Base-by-base conservation (phyloP, 805 yeast genomes). In the Candida piceae region DNA sequence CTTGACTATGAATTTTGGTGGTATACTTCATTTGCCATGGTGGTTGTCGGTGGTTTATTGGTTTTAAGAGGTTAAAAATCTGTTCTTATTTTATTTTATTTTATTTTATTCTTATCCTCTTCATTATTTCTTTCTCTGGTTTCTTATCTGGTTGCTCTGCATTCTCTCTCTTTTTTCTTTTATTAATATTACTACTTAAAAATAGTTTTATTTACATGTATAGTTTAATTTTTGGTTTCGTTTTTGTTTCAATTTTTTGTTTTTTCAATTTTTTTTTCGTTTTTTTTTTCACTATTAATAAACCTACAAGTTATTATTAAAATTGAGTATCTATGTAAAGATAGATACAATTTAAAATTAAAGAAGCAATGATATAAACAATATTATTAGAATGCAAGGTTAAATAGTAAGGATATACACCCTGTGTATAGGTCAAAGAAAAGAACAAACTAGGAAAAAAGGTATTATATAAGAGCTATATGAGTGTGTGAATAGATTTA, bases 11-110 rank as follows among this genome's bases (percentile, higher is more conserved):
- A 75, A 40, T 52, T 58, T 27, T 67, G 72, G 65, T 78, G 83
- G 83, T 79, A 78, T 70, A 40, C 60, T 13, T 69, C 78, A 4
- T 66, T 69, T n/a, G 74, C 64, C 0, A 52, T 63, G 39, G 50
- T 60, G 39, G 48, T 49, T 25, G 46, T 53, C 29, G 67, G 67
- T 36, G 57, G 54, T 29, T 31, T 49, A 22, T 31, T 59, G 39
- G 48, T 57, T 32, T 46, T 48, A 45, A 43, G 48, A 29, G 46
- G 55, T 25, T 48, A 26, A 38, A 9, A 20, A 7, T 6, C 11
- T 29, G 7, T 26, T 7, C 23, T 27, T 32, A 15, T 17, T 28
- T 18, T 16, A 25, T 16, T 16, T 15, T n/a, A 15, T 19, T 22
- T 15, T 31, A 5, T 31, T 11, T 28, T 16, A 7, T 16, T 28